Percentiles rank a stretch among this genome's conserved stretches.
These are phyloP conservation scores for Neotropicomus parvogracilis DNA, from an alignment of 1,284 basidiomycete species.

Conservation along the genomic window DNA sequence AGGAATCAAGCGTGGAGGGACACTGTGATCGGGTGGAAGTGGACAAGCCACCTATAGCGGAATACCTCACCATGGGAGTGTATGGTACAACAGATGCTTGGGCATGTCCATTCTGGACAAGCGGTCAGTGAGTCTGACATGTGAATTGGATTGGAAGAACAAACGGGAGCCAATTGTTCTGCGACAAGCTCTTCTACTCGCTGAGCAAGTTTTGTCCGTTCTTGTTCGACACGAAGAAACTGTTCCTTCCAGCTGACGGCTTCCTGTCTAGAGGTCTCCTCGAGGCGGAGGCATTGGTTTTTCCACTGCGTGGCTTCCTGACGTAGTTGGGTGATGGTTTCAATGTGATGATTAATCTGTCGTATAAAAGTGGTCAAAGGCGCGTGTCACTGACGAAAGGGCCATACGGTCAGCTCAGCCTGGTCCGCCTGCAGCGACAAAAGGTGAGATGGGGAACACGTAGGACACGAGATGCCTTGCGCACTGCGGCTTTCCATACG, in stretches of 20 bases:
- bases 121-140: conserved; percentile 13
- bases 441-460: conserved; percentile 8
- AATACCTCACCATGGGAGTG: conserved; percentile 25
- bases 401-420: conserved; percentile 52
- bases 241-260: conserved; percentile 67
- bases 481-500: conserved; percentile 50
- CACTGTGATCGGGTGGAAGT: conserved; percentile 21
- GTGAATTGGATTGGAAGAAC: conserved; percentile 21
- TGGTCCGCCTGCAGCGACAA: conserved; percentile 45
- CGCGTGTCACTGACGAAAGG: neutral
- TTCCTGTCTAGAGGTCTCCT: conserved; percentile 46
- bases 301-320: conserved; percentile 66
- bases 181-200: conserved; percentile 55
- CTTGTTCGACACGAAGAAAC: conserved; percentile 62
- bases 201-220: conserved; percentile 50
- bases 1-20: conserved; percentile 11
- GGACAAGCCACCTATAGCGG: conserved; percentile 13
- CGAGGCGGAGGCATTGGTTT: conserved; percentile 55
- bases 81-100: conserved; percentile 16
- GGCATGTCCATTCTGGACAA: conserved; percentile 28
- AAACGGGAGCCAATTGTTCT: conserved; percentile 41
- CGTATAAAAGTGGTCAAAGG: neutral
- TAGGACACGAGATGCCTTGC: conserved; percentile 25
- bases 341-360: conserved; percentile 56
- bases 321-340: conserved; percentile 57